Base-by-base conservation (phyloP, 768 basidiomycete species). In the Phanerochaete carnosa region DNA sequence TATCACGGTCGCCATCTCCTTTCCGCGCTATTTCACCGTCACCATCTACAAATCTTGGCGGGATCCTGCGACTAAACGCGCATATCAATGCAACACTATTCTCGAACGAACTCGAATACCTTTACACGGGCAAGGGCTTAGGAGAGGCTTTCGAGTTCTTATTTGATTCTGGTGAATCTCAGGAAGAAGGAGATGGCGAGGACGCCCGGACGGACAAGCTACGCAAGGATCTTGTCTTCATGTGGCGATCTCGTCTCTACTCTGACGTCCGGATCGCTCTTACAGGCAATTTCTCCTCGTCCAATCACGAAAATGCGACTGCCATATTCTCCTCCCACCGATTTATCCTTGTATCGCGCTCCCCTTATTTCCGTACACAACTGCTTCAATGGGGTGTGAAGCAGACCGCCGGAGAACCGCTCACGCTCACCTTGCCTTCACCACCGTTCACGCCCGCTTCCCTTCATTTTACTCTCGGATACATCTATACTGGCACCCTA, bases 361-460 rank as follows among this genome's bases (percentile, higher is more conserved):
- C 87, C 1, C 85, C 89, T 0, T 98, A 98, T 75, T 98, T 98
- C 72, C 83, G 87, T 46, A 78, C 83, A 2, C 86, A 89, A 23
- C 83, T 98, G n/a, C 74, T 94, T 29, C 80, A 85, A 0, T 92
- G 90, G 82, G 74, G 75, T 9, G 73, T 83, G 53, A 70, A 70
- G 22, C 70, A 80, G 3, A 66, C 72, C 60, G 65, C 71, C 52
- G 66, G 67, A 62, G 86, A 87, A 59, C 82, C 82, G 0, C 72
- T 84, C 0, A 86, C 83, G 0, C 74, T 97, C 12, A 85, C 80
- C 0, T 83, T 98, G 5, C 93, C 92, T 1, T 93, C 89, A 0
- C 95, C 96, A 0, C 95, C 95, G 0, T 98, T 98, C 74, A 96
- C 96, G 0, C 93, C 95, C 0, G 90, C 95, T 1, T 92, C 94